Base-by-base conservation (phyloP, 1,284 basidiomycete species). In the Coniferiporia sulphurascens region DNA sequence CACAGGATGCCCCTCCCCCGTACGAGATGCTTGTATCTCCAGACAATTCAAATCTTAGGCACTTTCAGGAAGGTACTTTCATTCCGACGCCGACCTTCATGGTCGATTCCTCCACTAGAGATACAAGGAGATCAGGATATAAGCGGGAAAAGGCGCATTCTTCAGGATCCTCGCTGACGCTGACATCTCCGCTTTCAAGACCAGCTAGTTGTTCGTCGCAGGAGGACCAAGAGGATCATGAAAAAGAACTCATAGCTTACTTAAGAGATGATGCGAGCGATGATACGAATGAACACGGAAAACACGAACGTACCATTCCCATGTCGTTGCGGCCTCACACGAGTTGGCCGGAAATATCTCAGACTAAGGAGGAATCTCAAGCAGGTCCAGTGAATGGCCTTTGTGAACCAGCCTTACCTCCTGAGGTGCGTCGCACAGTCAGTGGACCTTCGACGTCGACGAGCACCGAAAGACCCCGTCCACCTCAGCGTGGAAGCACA, bases 221-320 rank as follows among this genome's bases (percentile, higher is more conserved):
- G 21, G 21, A 27, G 15, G 41, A 32, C 53, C 45, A 46, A 12
- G 15, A 13, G 17, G 36, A 7, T 19, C 38, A 27, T 35, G 38
- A 56, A 43, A 45, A 43, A 1, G 59, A 53, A 43, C 34, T 61
- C 15, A 21, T 61, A 45, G 55, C 59, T 27, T 61, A 61, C 52
- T 57, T 61, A 43, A 38, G 21, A 15, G 55, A 61, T 15, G 58
- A 59, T 10, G 38, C 9, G 38, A 15, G 15, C 48, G 41, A 52
- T 19, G 49, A 56, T 12, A 17, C 35, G 21, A n/a, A 48, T 36
- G 36, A 50, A n/a, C n/a, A 27, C 27, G 27, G 27, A 21, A 12
- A 36, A 17, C 34, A 27, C 19, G 32, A 55, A n/a, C 52, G 36
- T 21, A 19, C 55, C 10, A 43, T 59, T 15, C 58, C 58, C n/a